phyloP scores from a whole-genome alignment of 192 early-diverging fungal species.

The Geranomyces michiganensis region DNA sequence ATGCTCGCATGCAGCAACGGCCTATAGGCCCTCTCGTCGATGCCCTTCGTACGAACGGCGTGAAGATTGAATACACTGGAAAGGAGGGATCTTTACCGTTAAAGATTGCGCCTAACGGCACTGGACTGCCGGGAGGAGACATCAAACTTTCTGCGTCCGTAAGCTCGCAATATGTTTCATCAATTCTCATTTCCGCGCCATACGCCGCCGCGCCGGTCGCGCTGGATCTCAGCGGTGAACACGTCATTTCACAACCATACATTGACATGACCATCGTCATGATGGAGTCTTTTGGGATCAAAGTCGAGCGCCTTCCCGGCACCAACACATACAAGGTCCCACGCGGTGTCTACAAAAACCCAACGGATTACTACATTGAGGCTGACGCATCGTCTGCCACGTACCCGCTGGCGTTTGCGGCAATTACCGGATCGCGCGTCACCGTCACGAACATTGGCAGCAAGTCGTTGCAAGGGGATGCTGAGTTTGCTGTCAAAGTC shows the following conservation, averaged over 20 bases:
- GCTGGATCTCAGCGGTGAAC: conserved; percentile 83
- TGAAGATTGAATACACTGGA: conserved; percentile 74
- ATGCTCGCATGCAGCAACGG: conserved; percentile 96
- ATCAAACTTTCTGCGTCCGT: conserved; percentile 91
- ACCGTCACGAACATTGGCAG: conserved; percentile 93
- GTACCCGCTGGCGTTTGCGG: conserved; percentile 95
- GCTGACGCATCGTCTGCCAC: conserved; percentile 97
- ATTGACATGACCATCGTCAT: conserved; percentile 99
- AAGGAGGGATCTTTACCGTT: conserved; percentile 85
- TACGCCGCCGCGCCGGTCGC: conserved; percentile 81
- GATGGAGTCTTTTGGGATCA: conserved; percentile 94
- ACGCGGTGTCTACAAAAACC: conserved; percentile 76
- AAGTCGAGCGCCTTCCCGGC: conserved; percentile 66
- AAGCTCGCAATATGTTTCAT: conserved; percentile 97
- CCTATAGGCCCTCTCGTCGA: conserved; percentile 89
- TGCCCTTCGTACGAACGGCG: conserved; percentile 82
- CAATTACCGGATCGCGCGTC: conserved; percentile 86
- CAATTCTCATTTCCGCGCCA: conserved; percentile 93
- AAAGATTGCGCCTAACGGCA: conserved; percentile 69
- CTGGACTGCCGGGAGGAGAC: conserved; percentile 80
- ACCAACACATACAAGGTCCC: conserved; percentile 86
- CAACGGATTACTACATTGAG: conserved; percentile 85
- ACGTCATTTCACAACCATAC: conserved; percentile 96
- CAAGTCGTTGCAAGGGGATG: conserved; percentile 91
- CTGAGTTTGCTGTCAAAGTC: conserved; percentile 80